Evolutionary conservation across 805 yeast species (phyloP), one percentile per base, ranked within the genome.

Genomic region (Candida broadrunensis): DNA sequence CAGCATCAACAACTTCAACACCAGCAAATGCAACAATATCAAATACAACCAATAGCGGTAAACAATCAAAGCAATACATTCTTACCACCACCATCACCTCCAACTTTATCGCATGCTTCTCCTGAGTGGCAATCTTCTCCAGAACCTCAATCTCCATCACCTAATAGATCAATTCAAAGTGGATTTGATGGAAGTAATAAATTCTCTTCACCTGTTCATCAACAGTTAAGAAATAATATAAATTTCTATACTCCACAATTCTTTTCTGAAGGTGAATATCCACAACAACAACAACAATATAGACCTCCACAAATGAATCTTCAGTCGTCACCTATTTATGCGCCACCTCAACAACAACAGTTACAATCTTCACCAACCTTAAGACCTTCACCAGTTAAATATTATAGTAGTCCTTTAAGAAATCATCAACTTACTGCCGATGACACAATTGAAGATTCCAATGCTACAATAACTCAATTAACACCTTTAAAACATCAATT

Each of bases 71-170:
- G 9, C 9, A 26, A 26, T 13, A 13, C 29, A 7, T 26, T 26
- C 29, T 26, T 26, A 26, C 62, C 70, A 19, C 75, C 74, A 11
- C 73, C 73, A 2, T 52, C 62, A 7, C 58, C 66, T 4, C 60
- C 65, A 13, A 50, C 58, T 14, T 54, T 65, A 41, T 47, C 63
- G 9, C 53, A 58, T 36, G 67, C 60, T 1, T 61, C 70, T 1
- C 71, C 72, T 4, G 67, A 65, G 32, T 61, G 62, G 48, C 61
- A 60, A 25, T 63, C 69, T 1, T 63, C 70, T 2, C 73, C 74
- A 2, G 68, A 63, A 33, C 65, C 68, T 3, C 57, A 47, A 35
- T 61, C 61, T n/a, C 65, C 67, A 14, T 60, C 67, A 2, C 29
- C 29, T 39, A 30, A 19, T 21, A 39, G 27, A 36, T 42, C 30